phyloP scores from a whole-genome alignment of 179 eudicot species.

The Silene coronaria region DNA sequence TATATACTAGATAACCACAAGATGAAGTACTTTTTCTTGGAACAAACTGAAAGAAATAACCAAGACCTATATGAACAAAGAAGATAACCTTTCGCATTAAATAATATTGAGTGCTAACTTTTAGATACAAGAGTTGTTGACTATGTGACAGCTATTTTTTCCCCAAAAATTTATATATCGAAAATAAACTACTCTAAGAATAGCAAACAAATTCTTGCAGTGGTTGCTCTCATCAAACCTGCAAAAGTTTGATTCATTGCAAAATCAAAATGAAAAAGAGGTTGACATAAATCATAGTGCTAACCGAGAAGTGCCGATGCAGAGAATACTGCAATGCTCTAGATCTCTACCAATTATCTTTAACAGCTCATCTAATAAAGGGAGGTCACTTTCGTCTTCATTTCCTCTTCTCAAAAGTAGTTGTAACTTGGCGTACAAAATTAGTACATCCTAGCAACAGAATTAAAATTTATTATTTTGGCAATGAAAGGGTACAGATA shows the following conservation, averaged over 20 bases:
- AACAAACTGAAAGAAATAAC: neutral
- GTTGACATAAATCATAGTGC: constrained; percentile 18
- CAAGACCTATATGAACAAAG: neutral
- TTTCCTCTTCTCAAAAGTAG: constrained; percentile 61
- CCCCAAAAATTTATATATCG: neutral
- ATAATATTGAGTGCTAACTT: neutral
- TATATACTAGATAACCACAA: neutral
- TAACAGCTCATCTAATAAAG: constrained; percentile 69
- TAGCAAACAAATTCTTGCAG: neutral
- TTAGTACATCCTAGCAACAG: constrained; percentile 58
- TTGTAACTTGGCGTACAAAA: constrained; percentile 71
- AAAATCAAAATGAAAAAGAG: neutral
- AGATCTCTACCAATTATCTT: constrained; percentile 74
- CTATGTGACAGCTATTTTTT: neutral
- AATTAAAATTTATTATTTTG: constrained; percentile 3
- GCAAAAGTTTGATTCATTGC: neutral
- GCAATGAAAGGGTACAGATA: neutral
- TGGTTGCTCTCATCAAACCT: neutral
- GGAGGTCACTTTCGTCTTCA: constrained; percentile 35
- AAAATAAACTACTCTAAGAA: constrained; percentile 3
- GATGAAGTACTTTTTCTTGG: neutral
- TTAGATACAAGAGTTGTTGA: neutral
- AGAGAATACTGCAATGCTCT: constrained; percentile 54
- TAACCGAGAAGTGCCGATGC: constrained; percentile 45
- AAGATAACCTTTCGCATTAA: neutral